phyloP scores from a whole-genome alignment of 352 stramenopile species.

The Thalassiosira ordinaria region DNA sequence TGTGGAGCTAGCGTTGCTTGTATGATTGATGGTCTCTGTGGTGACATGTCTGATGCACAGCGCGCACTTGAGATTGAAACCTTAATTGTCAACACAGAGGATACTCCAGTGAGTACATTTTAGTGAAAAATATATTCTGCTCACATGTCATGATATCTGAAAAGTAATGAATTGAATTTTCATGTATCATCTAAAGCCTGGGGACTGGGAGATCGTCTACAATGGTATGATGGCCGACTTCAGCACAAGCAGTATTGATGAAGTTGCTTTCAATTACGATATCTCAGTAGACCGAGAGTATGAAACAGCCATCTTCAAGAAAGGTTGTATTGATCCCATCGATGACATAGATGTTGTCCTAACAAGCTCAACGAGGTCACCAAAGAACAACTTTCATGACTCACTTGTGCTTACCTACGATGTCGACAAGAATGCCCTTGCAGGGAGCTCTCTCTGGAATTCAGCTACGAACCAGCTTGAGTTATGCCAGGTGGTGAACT shows the following conservation, averaged over 20 bases:
- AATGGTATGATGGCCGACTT: background rate
- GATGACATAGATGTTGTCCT: conserved; percentile 6
- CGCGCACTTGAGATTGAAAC: background rate
- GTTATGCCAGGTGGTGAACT: conserved; percentile 11
- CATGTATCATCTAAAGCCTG: background rate
- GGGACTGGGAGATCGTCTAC: background rate
- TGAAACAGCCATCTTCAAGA: background rate
- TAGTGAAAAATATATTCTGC: too few species aligned
- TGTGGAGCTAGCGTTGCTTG: background rate
- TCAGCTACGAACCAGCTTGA: background rate
- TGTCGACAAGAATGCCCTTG: background rate
- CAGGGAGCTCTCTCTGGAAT: conserved; percentile 8
- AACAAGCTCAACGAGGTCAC: background rate
- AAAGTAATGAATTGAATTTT: too few species aligned
- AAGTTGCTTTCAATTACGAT: background rate
- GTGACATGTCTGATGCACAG: background rate
- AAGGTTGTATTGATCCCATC: background rate
- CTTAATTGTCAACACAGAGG: too few species aligned
- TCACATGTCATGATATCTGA: too few species aligned
- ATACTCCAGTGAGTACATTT: too few species aligned
- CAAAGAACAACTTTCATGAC: background rate
- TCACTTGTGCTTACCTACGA: background rate
- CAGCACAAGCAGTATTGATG: background rate
- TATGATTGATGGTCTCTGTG: background rate
- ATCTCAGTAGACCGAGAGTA: background rate